Conservation (phyloP, 2,329 filamentous ascomycete genomes). For the Talaromyces verruculosus region DNA sequence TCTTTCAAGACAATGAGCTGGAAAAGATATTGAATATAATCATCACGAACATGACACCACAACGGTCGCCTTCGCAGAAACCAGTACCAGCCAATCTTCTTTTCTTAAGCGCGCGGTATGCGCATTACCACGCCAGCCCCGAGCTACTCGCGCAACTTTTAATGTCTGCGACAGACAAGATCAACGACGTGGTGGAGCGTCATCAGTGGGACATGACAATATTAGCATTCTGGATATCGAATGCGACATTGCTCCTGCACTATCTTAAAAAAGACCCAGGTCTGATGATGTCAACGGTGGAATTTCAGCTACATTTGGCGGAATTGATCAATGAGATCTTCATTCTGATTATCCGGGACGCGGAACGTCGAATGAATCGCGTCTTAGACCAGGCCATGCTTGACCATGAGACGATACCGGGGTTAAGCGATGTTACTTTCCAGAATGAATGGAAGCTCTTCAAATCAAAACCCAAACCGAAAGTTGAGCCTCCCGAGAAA, state of each 20-base stretch:
- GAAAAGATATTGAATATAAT: slow-evolving; percentile 90
- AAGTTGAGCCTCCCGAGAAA: slow-evolving; percentile 84
- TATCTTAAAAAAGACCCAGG: slow-evolving; percentile 94
- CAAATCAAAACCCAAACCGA: slow-evolving; percentile 83
- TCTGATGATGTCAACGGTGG: slow-evolving; percentile 73
- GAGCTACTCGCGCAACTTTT: slow-evolving; percentile 81
- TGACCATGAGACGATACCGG: slow-evolving; percentile 96
- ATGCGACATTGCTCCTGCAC: slow-evolving; percentile 89
- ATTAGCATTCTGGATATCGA: slow-evolving; percentile 97
- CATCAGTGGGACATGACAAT: slow-evolving; percentile 99
- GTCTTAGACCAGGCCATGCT: slow-evolving; percentile 91
- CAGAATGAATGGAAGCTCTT: slow-evolving; percentile 99
- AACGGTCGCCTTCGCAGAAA: slow-evolving; percentile 93
- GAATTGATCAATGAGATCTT: slow-evolving; percentile 98
- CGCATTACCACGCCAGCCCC: slow-evolving; percentile 88
- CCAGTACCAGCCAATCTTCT: slow-evolving; percentile 96
- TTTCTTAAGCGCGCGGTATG: slow-evolving; percentile 92
- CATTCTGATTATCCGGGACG: slow-evolving; percentile 93
- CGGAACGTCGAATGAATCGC: slow-evolving; percentile 93
- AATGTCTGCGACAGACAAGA: slow-evolving; percentile 86
- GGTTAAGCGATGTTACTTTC: slow-evolving; percentile 94
- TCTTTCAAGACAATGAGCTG: slow-evolving; percentile 93
- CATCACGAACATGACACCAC: slow-evolving; percentile 97
- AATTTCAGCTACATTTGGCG: slow-evolving; percentile 89
- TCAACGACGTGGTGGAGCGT: slow-evolving; percentile 92